Conservation (phyloP, 345 rosid genomes). For the Microcos paniculata region DNA sequence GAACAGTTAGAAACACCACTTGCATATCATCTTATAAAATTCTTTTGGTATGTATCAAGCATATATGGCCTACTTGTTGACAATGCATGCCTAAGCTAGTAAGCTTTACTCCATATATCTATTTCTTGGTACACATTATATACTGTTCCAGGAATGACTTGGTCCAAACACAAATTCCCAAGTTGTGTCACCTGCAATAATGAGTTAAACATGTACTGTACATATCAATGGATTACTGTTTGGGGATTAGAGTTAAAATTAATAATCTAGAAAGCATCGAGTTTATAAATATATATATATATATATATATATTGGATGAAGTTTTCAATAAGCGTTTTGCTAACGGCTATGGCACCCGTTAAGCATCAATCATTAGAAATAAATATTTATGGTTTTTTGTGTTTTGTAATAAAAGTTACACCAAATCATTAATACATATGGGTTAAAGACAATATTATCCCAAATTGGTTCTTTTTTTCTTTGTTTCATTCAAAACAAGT, state of each 20-base stretch:
- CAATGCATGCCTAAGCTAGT: conserved; percentile 34
- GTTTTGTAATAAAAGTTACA: too few relatives aligned
- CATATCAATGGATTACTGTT: neutral
- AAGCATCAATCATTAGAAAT: too few relatives aligned
- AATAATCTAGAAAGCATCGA: neutral
- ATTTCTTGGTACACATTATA: conserved; percentile 25
- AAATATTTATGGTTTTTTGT: too few relatives aligned
- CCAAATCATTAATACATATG: too few relatives aligned
- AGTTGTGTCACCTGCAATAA: neutral
- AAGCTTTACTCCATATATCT: conserved; percentile 51
- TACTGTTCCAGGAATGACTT: conserved; percentile 16
- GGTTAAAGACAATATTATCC: too few relatives aligned
- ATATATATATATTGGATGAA: too few relatives aligned
- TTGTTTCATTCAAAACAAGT: too few relatives aligned
- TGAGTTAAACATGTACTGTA: neutral
- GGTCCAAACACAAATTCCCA: conserved; percentile 6
- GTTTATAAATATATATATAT: too few relatives aligned
- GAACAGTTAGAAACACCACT: conserved; percentile 13
- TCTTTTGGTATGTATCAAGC: conserved; percentile 11
- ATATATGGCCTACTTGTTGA: conserved; percentile 34
- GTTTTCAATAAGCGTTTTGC: too few relatives aligned
- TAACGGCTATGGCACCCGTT: too few relatives aligned
- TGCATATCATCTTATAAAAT: neutral
- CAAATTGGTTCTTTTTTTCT: too few relatives aligned
- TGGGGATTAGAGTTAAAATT: neutral